These are phyloP conservation scores for Amanita pseudoporphyria DNA, from an alignment of 768 basidiomycete genomes.

Conservation along the genomic window DNA sequence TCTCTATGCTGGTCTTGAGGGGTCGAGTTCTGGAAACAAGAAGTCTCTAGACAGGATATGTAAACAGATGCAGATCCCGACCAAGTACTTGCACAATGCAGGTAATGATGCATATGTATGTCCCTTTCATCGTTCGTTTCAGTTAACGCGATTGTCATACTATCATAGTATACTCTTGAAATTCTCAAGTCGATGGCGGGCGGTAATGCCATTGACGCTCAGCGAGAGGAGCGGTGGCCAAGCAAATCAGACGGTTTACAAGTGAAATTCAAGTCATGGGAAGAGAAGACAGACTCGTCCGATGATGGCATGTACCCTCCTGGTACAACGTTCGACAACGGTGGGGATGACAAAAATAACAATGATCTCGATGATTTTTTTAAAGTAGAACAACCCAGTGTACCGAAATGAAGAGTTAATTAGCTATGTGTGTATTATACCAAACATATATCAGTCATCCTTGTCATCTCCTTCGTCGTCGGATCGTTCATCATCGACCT, in stretches of 20 bases:
- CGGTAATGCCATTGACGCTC: conserved; percentile 64
- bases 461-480: conserved; percentile 60
- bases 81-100: conserved; percentile 64
- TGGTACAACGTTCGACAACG: conserved; percentile 1
- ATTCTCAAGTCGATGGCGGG: conserved; percentile 63
- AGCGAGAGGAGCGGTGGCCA: conserved; percentile 77
- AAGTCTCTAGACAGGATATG: conserved; percentile 53
- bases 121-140: conserved; percentile 5
- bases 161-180: conserved; percentile 54
- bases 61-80: conserved; percentile 47
- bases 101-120: conserved; percentile 80
- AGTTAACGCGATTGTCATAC: neutral
- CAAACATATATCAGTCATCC: conserved; percentile 14
- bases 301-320: conserved; percentile 19
- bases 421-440: neutral
- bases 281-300: conserved; percentile 45
- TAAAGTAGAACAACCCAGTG: neutral
- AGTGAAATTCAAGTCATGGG: conserved; percentile 50
- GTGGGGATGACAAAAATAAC: neutral
- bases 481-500: conserved; percentile 65
- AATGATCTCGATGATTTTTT: neutral
- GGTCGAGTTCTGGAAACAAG: conserved; percentile 41
- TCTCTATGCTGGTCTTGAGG: conserved; percentile 67
- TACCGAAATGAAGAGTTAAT: too few relatives aligned
- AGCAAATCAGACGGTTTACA: conserved; percentile 40